Conservation (phyloP, 331 rosid species). For the Quercus phellos region DNA sequence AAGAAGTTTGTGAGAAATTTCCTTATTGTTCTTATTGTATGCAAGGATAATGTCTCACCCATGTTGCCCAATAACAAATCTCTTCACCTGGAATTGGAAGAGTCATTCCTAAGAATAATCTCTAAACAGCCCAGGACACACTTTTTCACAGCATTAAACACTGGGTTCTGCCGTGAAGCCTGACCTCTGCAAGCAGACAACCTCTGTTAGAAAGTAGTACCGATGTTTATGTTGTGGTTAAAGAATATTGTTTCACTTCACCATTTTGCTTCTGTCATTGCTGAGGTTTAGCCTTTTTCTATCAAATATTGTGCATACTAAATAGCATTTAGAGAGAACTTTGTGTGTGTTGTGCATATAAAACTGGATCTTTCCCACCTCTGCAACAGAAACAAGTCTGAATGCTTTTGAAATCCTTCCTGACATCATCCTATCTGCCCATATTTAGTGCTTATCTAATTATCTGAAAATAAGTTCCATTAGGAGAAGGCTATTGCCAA, state of each 20-base stretch:
- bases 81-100: slow-evolving; percentile 68
- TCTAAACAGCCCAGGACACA: slow-evolving; percentile 88
- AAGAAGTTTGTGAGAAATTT: slow-evolving; percentile 76
- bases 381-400: background rate
- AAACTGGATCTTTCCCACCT: background rate
- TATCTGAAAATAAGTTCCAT: too few species aligned
- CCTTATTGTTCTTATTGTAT: slow-evolving; percentile 77
- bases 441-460: too few species aligned
- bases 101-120: slow-evolving; percentile 68
- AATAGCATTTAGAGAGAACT: slow-evolving; percentile 14
- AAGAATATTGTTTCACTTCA: background rate
- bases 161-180: slow-evolving; percentile 83
- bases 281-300: background rate
- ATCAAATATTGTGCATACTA: slow-evolving; percentile 35
- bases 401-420: background rate
- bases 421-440: background rate
- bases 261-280: background rate
- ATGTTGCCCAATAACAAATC: slow-evolving; percentile 54
- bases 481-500: too few species aligned
- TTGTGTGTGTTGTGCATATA: slow-evolving; percentile 21
- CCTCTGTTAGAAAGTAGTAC: background rate
- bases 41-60: slow-evolving; percentile 77
- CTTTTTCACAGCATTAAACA: slow-evolving; percentile 74
- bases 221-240: background rate
- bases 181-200: slow-evolving; percentile 37